Conservation (phyloP, 257 asterid species). For the Datura wrightii region DNA sequence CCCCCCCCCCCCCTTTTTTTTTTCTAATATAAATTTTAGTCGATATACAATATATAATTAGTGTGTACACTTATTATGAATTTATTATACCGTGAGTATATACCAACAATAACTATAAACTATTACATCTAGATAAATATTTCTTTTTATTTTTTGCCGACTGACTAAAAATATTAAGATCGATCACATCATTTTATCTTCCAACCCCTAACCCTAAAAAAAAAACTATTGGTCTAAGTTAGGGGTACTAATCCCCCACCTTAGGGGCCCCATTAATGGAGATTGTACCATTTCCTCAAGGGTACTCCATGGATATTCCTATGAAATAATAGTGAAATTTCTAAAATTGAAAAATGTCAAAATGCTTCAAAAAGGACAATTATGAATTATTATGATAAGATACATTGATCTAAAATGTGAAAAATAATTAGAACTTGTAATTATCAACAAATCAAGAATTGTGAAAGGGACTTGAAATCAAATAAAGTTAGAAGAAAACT, state of each 20-base stretch:
- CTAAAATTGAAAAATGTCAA: slow-evolving; percentile 38
- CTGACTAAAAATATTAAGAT: too few relatives aligned
- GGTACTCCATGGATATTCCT: slow-evolving; percentile 36
- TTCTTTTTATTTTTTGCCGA: too few relatives aligned
- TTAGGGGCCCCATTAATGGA: slow-evolving; percentile 44
- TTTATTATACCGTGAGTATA: too few relatives aligned
- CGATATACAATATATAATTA: neutral
- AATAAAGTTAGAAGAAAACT: neutral
- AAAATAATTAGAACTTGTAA: neutral
- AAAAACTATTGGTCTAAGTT: too few relatives aligned
- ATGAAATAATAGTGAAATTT: slow-evolving; percentile 43
- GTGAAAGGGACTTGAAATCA: slow-evolving; percentile 9
- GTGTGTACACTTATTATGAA: too few relatives aligned
- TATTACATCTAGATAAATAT: too few relatives aligned
- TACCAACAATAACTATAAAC: too few relatives aligned
- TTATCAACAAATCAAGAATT: neutral
- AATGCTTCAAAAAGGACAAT: slow-evolving; percentile 26
- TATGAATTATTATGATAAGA: slow-evolving; percentile 14
- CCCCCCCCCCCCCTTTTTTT: too few relatives aligned
- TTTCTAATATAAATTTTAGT: neutral
- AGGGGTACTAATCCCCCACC: neutral
- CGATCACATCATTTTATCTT: too few relatives aligned
- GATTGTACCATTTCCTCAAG: slow-evolving; percentile 35
- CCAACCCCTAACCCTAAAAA: too few relatives aligned
- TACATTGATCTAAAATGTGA: neutral